Evolutionary conservation across 2,329 filamentous ascomycete species (phyloP), one percentile per base, ranked within the genome.

Genomic region (Talaromyces sp.): DNA sequence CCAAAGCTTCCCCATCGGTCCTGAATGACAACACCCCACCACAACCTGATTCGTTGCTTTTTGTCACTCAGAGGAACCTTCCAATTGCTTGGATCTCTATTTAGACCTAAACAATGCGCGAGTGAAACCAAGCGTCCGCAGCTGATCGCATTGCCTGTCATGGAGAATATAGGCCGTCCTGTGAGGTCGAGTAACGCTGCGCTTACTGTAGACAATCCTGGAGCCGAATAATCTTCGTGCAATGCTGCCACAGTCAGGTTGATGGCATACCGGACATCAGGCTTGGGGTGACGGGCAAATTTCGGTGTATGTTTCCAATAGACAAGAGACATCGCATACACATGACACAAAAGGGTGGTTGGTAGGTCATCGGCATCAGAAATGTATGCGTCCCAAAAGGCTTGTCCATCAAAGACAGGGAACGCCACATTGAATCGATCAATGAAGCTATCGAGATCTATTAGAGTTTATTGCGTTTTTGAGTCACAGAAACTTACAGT

Each of bases 231-330:
- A 7, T 88, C 82, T 65, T 89, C 86, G 67, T 87, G 86, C 3
- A 87, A 77, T 1, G 86, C 85, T 61, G 85, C 85, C 22, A 83
- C 85, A 7, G 86, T 86, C 65, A 87, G 80, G 65, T 89, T 89
- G 81, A 87, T 87, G 9, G 86, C 83, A 71, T 86, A 89, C 52
- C 85, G 82, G 47, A 81, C 79, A 69, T 89, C 86, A 0, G 86
- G 86, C 57, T 83, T 79, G 4, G 82, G 80, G 65, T 84, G 80
- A 5, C 74, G 74, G 4, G 76, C 75, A 3, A 84, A 71, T 3
- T 78, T 73, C 0, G 78, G 78, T 0, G 81, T 82, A 61, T 81
- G 80, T 31, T 80, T 79, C 86, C 87, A 89, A 69, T 85, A 87
- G 3, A 85, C 80, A 3, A 87, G 72, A 0, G 84, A 82, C 69